These are phyloP conservation scores for Colletotrichum musicola DNA, from an alignment of 2,329 filamentous ascomycete species.

Conservation along the genomic window DNA sequence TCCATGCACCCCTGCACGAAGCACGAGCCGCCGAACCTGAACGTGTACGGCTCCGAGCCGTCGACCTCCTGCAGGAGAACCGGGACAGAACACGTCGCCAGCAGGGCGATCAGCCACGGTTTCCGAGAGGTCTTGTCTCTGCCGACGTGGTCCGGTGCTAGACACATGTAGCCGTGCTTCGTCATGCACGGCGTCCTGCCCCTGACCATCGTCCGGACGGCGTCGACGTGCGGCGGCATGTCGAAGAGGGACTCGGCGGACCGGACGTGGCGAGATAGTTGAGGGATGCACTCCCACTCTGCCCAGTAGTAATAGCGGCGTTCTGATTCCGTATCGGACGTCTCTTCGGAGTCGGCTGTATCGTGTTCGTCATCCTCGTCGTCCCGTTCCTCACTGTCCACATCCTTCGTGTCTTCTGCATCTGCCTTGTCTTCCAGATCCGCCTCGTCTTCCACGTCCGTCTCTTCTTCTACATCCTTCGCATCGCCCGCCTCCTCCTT, in stretches of 20 bases:
- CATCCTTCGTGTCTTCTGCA: neutral
- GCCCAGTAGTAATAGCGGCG: too few species aligned
- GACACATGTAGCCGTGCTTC: neutral
- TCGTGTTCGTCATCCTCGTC: too few species aligned
- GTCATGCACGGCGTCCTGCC: neutral
- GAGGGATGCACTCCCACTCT: neutral
- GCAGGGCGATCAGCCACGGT: neutral
- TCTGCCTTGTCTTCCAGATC: neutral
- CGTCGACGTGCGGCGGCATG: neutral
- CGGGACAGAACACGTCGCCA: constrained; percentile 9
- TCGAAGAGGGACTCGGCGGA: neutral
- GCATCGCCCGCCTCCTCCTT: too few species aligned
- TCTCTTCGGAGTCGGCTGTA: too few species aligned
- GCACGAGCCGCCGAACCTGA: neutral
- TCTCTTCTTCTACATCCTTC: too few species aligned
- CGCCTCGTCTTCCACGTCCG: too few species aligned
- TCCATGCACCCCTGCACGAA: constrained; percentile 14
- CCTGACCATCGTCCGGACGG: neutral
- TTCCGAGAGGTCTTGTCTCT: neutral
- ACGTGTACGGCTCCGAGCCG: neutral
- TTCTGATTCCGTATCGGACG: too few species aligned
- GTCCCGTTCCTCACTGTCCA: neutral
- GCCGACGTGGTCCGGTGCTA: neutral
- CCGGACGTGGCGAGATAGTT: neutral
- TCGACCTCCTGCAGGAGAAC: neutral